These are phyloP conservation scores for Cladochytrium replicatum DNA, from an alignment of 192 early-diverging fungal genomes.

Conservation along the genomic window DNA sequence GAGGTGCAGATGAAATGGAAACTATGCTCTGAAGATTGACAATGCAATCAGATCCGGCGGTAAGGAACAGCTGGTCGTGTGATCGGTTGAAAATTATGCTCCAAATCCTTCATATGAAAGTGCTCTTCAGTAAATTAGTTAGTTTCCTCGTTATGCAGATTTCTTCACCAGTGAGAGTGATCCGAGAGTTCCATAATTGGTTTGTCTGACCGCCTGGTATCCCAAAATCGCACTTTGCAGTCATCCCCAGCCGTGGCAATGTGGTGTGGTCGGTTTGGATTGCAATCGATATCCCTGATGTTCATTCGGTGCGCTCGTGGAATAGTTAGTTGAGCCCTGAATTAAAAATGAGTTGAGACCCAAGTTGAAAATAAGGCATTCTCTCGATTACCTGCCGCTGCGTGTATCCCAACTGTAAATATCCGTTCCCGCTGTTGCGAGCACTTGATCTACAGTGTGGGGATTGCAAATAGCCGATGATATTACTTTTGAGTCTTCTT, in stretches of 20 bases:
- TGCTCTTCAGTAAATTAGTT: background rate
- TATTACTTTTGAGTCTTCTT: slow-evolving; percentile 13
- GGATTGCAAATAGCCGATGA: background rate
- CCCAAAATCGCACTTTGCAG: slow-evolving; percentile 82
- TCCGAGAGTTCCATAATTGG: slow-evolving; percentile 60
- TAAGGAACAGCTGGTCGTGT: slow-evolving; percentile 87
- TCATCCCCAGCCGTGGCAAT: slow-evolving; percentile 84
- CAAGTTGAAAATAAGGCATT: slow-evolving; percentile 9
- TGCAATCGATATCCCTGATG: slow-evolving; percentile 70
- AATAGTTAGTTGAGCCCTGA: slow-evolving; percentile 16
- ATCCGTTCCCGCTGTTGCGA: slow-evolving; percentile 7
- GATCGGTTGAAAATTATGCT: slow-evolving; percentile 73
- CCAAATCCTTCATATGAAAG: slow-evolving; percentile 54
- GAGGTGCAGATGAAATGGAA: slow-evolving; percentile 70
- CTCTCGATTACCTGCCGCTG: background rate
- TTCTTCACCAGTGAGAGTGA: slow-evolving; percentile 77
- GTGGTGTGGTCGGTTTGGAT: slow-evolving; percentile 76
- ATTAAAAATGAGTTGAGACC: background rate
- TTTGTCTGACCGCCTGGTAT: slow-evolving; percentile 43
- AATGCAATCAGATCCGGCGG: slow-evolving; percentile 72
- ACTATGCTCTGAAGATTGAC: slow-evolving; percentile 83
- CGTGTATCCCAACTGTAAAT: background rate
- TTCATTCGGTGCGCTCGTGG: slow-evolving; percentile 61
- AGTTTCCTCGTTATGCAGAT: background rate
- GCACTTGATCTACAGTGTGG: background rate